Base-by-base conservation (phyloP, 768 basidiomycete species). In the Strobilomyces echinocephalus region DNA sequence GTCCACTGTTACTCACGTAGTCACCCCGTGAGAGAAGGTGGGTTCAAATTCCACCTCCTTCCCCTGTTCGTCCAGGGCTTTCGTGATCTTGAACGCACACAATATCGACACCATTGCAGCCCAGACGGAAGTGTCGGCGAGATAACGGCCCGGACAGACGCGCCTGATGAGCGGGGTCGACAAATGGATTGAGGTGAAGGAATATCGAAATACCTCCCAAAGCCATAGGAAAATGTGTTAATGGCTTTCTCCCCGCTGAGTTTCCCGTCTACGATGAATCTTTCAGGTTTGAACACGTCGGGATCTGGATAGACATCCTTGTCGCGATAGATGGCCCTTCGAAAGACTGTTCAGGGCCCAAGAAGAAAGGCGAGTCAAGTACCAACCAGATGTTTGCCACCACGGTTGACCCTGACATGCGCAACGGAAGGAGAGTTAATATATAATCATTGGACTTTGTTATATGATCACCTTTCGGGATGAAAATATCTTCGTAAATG, bases 81-180 rank as follows among this genome's bases (percentile, higher is more conserved):
- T 63, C 21, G 60, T 45, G 21, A 74, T 69, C 8, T 56, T 55
- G 52, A 69, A 57, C 8, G 55, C 55, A 1, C 60, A 51, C 31
- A 75, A 51, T 26, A 70, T 56, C 16, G 56, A 62, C 10, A 60
- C 67, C 34, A 70, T 62, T 12, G 56, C 52, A 21, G 54, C 59
- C 70, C 68, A 76, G 15, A 72, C 30, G 4, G 60, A 62, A 31
- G 43, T 50, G n/a, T 68, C 65, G 1, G 69, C 72, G n/a, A 57
- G 24, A 45, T 68, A 55, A 11, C 61, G 59, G 8, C 74, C 73
- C 10, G 72, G 66, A 48, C 72, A 74, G n/a, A 61, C 35, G 3
- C 67, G 58, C 36, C 66, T 69, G 46, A 24, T 8, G 8, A 51
- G 15, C 39, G 36, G 35, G 8, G 14, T 60, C 38, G 49, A 33